Conservation (phyloP, 495 filamentous ascomycete species). For the Penicillium egyptiacum region DNA sequence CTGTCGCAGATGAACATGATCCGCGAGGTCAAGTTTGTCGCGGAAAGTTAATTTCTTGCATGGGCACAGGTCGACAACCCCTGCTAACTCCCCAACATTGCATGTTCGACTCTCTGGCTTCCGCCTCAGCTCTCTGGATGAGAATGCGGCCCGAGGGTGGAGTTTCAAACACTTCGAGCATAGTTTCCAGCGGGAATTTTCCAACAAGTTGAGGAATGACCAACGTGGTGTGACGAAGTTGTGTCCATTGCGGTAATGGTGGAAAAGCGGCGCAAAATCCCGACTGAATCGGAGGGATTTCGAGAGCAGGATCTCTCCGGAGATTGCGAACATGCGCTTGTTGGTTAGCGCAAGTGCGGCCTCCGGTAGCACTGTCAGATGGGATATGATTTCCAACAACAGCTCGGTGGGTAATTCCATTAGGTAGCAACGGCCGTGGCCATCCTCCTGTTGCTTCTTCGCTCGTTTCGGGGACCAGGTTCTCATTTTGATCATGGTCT, state of each 20-base stretch:
- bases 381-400: slow-evolving; percentile 42
- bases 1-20: slow-evolving; percentile 37
- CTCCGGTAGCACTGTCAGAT: slow-evolving; percentile 40
- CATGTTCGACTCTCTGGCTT: slow-evolving; percentile 41
- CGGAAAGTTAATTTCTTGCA: slow-evolving; percentile 50
- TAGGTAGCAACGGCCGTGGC: slow-evolving; percentile 34
- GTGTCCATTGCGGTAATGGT: slow-evolving; percentile 45
- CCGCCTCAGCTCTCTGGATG: slow-evolving; percentile 37
- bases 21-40: slow-evolving; percentile 41
- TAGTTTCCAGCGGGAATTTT: slow-evolving; percentile 40
- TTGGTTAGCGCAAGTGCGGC: slow-evolving; percentile 47
- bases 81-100: slow-evolving; percentile 42
- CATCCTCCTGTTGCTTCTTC: slow-evolving; percentile 20
- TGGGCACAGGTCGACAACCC: slow-evolving; percentile 48
- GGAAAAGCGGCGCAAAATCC: slow-evolving; percentile 48
- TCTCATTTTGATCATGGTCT: slow-evolving; percentile 35
- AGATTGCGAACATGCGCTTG: slow-evolving; percentile 44
- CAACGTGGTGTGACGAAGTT: slow-evolving; percentile 45
- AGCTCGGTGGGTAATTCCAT: slow-evolving; percentile 48
- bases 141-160: slow-evolving; percentile 41
- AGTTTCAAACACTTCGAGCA: slow-evolving; percentile 50
- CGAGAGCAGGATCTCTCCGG: slow-evolving; percentile 34
- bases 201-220: slow-evolving; percentile 43
- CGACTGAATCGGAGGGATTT: slow-evolving; percentile 44
- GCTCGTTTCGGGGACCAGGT: slow-evolving; percentile 27